These are phyloP conservation scores for Syzygium jambos DNA, from an alignment of 345 rosid genomes.

Conservation along the genomic window DNA sequence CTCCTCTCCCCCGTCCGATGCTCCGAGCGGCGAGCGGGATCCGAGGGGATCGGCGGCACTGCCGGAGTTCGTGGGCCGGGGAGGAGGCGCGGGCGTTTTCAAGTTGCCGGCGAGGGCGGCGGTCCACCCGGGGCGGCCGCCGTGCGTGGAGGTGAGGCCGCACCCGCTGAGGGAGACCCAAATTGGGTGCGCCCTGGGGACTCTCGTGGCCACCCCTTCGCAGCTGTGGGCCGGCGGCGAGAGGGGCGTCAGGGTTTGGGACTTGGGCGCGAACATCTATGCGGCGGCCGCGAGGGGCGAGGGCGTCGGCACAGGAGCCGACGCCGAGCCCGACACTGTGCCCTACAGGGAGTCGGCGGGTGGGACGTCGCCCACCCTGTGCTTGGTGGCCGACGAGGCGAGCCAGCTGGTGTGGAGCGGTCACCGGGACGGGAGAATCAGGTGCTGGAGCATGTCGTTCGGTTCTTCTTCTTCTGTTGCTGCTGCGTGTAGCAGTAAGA, in stretches of 20 bases:
- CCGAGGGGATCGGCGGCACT: constrained; percentile 7
- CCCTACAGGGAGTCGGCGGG: constrained; percentile 57
- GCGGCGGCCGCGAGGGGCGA: constrained; percentile 32
- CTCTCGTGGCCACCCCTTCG: constrained; percentile 53
- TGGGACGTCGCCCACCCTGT: constrained; percentile 44
- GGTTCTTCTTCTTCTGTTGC: constrained; percentile 3
- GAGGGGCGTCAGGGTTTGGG: constrained; percentile 67
- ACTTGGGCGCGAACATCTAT: constrained; percentile 38
- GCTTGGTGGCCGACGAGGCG: constrained; percentile 71
- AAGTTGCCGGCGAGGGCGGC: constrained; percentile 60
- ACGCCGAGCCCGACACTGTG: constrained; percentile 62
- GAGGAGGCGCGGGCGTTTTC: constrained; percentile 52
- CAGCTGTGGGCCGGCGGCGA: constrained; percentile 87
- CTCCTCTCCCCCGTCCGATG: constrained; percentile 10
- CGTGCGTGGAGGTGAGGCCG: constrained; percentile 73
- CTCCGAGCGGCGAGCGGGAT: not conserved
- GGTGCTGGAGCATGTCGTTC: constrained; percentile 58
- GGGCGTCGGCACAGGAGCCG: not conserved
- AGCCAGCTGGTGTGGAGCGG: constrained; percentile 76
- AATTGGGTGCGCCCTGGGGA: constrained; percentile 55
- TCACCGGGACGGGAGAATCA: constrained; percentile 78
- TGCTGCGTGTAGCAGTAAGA: not conserved
- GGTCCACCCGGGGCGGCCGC: constrained; percentile 74
- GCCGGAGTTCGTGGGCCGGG: constrained; percentile 51
- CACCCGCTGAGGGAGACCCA: constrained; percentile 87